Evolutionary conservation across 352 stramenopile genomes (phyloP).

Genomic region (Phytophthora ohioensis): DNA sequence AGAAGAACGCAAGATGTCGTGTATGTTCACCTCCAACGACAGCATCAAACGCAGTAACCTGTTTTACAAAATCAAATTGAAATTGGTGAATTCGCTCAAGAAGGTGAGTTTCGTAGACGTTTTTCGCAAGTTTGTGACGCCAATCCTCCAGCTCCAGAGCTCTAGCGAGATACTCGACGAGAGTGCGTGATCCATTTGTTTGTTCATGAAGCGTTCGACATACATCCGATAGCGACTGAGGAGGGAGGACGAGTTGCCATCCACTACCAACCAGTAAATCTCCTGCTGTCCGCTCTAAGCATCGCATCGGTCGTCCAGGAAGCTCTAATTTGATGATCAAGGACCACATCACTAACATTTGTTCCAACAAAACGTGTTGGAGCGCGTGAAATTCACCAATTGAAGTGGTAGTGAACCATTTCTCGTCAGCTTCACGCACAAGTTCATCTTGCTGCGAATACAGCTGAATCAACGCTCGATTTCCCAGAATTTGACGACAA

Average conservation of each 20-base stretch:
- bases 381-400: slow-evolving; percentile 49
- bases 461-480: slow-evolving; percentile 17
- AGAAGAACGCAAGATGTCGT: slow-evolving; percentile 44
- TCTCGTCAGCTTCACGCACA: slow-evolving; percentile 38
- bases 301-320: slow-evolving; percentile 28
- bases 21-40: slow-evolving; percentile 30
- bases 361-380: slow-evolving; percentile 52
- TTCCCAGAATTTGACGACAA: slow-evolving; percentile 35
- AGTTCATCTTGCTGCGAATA: slow-evolving; percentile 33
- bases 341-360: slow-evolving; percentile 57
- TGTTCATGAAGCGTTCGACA: slow-evolving; percentile 26
- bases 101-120: slow-evolving; percentile 53
- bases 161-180: slow-evolving; percentile 24
- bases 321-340: slow-evolving; percentile 52
- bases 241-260: slow-evolving; percentile 48
- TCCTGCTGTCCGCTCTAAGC: slow-evolving; percentile 39
- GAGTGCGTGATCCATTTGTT: slow-evolving; percentile 7
- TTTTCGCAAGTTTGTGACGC: slow-evolving; percentile 43
- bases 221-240: slow-evolving; percentile 41
- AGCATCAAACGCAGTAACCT: slow-evolving; percentile 27
- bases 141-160: slow-evolving; percentile 46
- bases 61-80: slow-evolving; percentile 51
- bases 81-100: slow-evolving; percentile 55
- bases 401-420: slow-evolving; percentile 44
- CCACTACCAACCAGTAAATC: slow-evolving; percentile 40